Percentiles rank a stretch among this genome's conserved stretches.
These are phyloP conservation scores for Podospora appendiculata DNA, from an alignment of 495 filamentous ascomycete species.

Conservation along the genomic window DNA sequence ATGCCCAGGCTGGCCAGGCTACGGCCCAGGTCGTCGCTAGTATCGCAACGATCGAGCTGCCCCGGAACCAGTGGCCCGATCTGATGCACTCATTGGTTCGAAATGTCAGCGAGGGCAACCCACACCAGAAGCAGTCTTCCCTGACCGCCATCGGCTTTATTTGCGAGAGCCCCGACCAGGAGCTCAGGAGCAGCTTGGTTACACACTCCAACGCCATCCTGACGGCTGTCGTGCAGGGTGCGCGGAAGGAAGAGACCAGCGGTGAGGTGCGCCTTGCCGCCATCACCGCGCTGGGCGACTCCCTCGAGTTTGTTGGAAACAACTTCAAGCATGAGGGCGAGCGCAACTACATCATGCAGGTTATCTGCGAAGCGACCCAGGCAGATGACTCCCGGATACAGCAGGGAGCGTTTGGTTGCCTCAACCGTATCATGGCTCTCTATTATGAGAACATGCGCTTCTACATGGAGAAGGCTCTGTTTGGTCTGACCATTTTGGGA, in stretches of 20 bases:
- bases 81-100: slow-evolving; percentile 81
- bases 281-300: slow-evolving; percentile 89
- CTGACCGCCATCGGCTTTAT: slow-evolving; percentile 93
- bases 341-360: slow-evolving; percentile 99
- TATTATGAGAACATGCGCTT: slow-evolving; percentile 99
- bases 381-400: slow-evolving; percentile 82
- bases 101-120: slow-evolving; percentile 79
- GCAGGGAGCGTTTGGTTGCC: slow-evolving; percentile 88
- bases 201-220: slow-evolving; percentile 94
- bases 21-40: slow-evolving; percentile 92
- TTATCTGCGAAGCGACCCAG: slow-evolving; percentile 97
- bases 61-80: slow-evolving; percentile 90
- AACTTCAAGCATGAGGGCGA: slow-evolving; percentile 99
- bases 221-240: slow-evolving; percentile 94
- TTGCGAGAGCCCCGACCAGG: slow-evolving; percentile 87
- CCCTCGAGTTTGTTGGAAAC: slow-evolving; percentile 92
- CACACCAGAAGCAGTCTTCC: slow-evolving; percentile 87
- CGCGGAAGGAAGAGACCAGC: slow-evolving; percentile 90
- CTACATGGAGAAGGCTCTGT: slow-evolving; percentile 99
- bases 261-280: slow-evolving; percentile 83
- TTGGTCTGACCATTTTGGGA: slow-evolving; percentile 95
- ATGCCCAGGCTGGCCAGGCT: slow-evolving; percentile 74
- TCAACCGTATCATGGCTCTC: slow-evolving; percentile 95
- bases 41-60: slow-evolving; percentile 90
- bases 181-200: slow-evolving; percentile 72